A percentile compares a stretch with the other conserved stretches of the same genome.
Conservation (phyloP, 106 monocot genomes). For the Dioscorea zingiberensis region DNA sequence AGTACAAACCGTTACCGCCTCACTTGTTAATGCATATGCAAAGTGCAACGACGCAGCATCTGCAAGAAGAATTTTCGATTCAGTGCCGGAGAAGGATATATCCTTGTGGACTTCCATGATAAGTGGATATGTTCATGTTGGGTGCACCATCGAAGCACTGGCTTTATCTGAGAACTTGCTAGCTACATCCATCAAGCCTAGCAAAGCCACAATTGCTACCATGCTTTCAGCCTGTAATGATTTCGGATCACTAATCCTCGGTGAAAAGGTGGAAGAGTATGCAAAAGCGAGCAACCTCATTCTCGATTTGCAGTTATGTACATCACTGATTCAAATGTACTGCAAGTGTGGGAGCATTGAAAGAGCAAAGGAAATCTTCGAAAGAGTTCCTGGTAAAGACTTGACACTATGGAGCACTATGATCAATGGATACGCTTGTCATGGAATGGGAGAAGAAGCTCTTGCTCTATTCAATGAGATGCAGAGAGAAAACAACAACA, state of each 20-base stretch:
- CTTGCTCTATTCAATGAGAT: slow-evolving; percentile 32
- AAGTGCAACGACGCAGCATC: slow-evolving; percentile 28
- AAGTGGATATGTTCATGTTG: slow-evolving; percentile 24
- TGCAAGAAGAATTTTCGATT: slow-evolving; percentile 33
- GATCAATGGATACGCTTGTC: slow-evolving; percentile 23
- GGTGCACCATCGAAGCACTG: slow-evolving; percentile 18
- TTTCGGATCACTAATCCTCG: slow-evolving; percentile 14
- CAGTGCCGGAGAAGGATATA: slow-evolving; percentile 22
- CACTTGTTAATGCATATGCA: slow-evolving; percentile 28
- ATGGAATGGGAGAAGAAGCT: slow-evolving; percentile 28
- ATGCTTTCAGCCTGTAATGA: slow-evolving; percentile 32
- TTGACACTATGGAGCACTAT: slow-evolving; percentile 20
- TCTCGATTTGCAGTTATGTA: slow-evolving; percentile 19
- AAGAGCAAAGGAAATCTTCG: slow-evolving; percentile 19
- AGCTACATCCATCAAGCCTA: slow-evolving; percentile 12
- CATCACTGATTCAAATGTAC: slow-evolving; percentile 32
- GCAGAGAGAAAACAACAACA: slow-evolving; percentile 8
- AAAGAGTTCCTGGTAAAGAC: background rate
- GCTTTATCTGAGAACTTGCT: slow-evolving; percentile 24
- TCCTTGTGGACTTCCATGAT: slow-evolving; percentile 53
- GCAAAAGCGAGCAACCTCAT: slow-evolving; percentile 7
- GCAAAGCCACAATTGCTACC: slow-evolving; percentile 23
- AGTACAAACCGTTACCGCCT: slow-evolving; percentile 3
- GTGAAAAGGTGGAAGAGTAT: slow-evolving; percentile 18
- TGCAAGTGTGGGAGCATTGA: slow-evolving; percentile 27